A percentile compares a stretch with the other conserved stretches of the same genome.
phyloP scores from a whole-genome alignment of 345 rosid genomes.

The Aurinia saxatilis region DNA sequence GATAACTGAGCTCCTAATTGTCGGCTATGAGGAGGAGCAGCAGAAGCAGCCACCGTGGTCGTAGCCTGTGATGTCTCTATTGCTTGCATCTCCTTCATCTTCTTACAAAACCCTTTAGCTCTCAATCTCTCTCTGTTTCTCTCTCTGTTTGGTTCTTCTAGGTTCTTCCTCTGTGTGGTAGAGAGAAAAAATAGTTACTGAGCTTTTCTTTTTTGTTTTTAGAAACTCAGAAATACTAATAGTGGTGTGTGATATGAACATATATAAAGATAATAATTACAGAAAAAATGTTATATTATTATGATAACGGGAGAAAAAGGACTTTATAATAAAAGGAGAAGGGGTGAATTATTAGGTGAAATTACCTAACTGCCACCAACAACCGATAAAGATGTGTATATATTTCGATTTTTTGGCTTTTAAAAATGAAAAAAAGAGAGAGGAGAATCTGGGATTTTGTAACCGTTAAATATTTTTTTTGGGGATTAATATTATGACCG shows the following conservation, averaged over 20 bases:
- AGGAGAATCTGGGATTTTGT: constrained; percentile 20
- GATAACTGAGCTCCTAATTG: constrained; percentile 50
- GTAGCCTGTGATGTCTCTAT: constrained; percentile 43
- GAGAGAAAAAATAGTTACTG: constrained; percentile 13
- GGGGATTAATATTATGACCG: neutral
- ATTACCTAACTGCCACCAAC: constrained; percentile 50
- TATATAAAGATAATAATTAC: constrained; percentile 14
- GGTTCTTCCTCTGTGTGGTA: constrained; percentile 28
- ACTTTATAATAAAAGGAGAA: neutral
- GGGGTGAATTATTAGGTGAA: constrained; percentile 11
- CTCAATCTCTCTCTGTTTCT: constrained; percentile 12
- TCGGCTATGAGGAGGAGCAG: constrained; percentile 48
- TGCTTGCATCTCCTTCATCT: constrained; percentile 41
- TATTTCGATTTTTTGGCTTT: constrained; percentile 1
- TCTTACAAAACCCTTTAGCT: neutral
- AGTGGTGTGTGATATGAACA: constrained; percentile 18
- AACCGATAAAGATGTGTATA: constrained; percentile 16
- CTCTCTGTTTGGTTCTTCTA: constrained; percentile 28
- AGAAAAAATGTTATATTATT: neutral
- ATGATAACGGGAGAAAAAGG: constrained; percentile 10
- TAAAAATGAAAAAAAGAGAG: neutral
- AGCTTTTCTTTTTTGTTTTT: neutral
- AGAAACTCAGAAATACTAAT: neutral
- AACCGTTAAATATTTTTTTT: constrained; percentile 16
- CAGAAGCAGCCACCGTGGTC: constrained; percentile 36